phyloP scores from a whole-genome alignment of 495 filamentous ascomycete genomes.

The Letharia columbiana region DNA sequence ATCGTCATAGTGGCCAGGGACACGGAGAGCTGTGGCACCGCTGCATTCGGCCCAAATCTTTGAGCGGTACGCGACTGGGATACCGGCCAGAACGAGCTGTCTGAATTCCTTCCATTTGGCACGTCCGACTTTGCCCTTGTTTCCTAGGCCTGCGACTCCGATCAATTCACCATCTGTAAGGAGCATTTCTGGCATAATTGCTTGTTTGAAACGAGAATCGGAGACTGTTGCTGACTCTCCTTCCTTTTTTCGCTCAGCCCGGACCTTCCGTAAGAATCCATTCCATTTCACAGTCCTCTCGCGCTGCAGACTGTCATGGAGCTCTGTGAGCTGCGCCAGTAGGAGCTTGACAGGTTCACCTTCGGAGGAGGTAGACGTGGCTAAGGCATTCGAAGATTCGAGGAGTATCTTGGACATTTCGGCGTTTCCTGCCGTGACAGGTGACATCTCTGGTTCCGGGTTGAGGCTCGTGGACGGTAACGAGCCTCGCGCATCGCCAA shows the following conservation, averaged over 20 bases:
- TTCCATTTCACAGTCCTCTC: conserved; percentile 85
- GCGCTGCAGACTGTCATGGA: conserved; percentile 78
- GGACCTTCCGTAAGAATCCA: conserved; percentile 85
- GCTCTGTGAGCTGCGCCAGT: conserved; percentile 74
- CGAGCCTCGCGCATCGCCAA: conserved; percentile 45
- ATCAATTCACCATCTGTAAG: conserved; percentile 82
- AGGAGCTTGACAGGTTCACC: conserved; percentile 75
- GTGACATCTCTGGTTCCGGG: conserved; percentile 42
- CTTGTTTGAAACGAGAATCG: conserved; percentile 46
- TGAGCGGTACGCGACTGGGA: conserved; percentile 78
- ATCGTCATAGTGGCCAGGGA: conserved; percentile 84
- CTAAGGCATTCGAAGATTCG: conserved; percentile 23
- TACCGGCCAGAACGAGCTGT: conserved; percentile 74
- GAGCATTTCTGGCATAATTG: conserved; percentile 69
- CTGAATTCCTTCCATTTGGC: conserved; percentile 90
- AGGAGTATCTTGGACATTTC: conserved; percentile 25
- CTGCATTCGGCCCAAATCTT: conserved; percentile 96
- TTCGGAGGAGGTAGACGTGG: conserved; percentile 47
- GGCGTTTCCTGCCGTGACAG: conserved; percentile 42
- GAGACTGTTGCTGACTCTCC: conserved; percentile 63
- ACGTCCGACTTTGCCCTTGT: conserved; percentile 85
- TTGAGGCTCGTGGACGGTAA: conserved; percentile 45
- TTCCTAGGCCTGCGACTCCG: conserved; percentile 77
- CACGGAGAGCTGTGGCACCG: conserved; percentile 68
- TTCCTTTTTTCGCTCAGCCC: conserved; percentile 77